Evolutionary conservation across 106 monocot species (phyloP).

Genomic region (Phalaenopsis aphrodite): DNA sequence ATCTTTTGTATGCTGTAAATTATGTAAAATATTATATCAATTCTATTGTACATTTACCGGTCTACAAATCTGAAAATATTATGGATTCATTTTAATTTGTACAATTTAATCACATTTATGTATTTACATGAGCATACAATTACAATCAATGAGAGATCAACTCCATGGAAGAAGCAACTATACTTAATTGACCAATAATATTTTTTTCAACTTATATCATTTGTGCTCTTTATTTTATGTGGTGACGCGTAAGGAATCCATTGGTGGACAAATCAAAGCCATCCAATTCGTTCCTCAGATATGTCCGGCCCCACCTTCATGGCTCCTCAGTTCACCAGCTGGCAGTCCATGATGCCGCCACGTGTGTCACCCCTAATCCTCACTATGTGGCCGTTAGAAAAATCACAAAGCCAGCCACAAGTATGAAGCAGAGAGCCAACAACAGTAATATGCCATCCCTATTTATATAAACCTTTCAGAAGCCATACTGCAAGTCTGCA

Average conservation of each 20-base stretch:
- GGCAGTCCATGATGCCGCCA: background rate
- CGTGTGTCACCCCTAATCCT: conserved; percentile 10
- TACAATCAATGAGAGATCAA: no score
- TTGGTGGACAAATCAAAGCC: background rate
- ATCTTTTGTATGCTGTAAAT: no score
- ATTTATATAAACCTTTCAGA: background rate
- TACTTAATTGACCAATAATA: no score
- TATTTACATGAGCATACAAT: no score
- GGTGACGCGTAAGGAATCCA: background rate
- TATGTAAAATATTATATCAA: no score
- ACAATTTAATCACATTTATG: no score
- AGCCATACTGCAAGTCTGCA: background rate
- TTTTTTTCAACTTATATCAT: background rate
- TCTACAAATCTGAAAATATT: no score
- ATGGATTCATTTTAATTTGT: no score
- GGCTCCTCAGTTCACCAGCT: background rate
- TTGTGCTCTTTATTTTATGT: background rate
- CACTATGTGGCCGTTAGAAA: conserved; percentile 1
- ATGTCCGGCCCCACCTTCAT: background rate
- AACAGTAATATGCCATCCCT: background rate
- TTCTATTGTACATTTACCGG: no score
- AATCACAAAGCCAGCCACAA: conserved; percentile 7
- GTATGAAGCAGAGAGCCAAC: background rate
- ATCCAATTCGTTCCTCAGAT: no score
- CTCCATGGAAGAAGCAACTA: no score